Conservation (phyloP, 2,329 filamentous ascomycete genomes). For the Periglandula ipomoeae region DNA sequence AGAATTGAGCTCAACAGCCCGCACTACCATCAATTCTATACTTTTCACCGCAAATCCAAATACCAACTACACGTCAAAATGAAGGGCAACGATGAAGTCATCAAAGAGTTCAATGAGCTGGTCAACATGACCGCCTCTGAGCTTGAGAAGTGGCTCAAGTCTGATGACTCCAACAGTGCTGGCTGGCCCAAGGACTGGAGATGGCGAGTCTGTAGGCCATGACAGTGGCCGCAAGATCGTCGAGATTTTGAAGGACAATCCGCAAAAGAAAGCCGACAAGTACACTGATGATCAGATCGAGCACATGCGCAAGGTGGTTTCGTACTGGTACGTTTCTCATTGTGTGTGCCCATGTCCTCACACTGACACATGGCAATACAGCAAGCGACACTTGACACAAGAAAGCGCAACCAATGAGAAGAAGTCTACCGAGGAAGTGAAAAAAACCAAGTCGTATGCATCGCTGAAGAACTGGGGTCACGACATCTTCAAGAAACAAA, state of each 20-base stretch:
- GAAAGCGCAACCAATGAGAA: conserved; percentile 49
- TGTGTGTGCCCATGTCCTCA: neutral
- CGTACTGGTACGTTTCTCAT: conserved; percentile 39
- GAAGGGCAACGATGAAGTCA: conserved; percentile 20
- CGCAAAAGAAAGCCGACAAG: conserved; percentile 42
- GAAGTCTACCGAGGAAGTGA: conserved; percentile 34
- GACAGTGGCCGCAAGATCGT: conserved; percentile 55
- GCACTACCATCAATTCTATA: neutral
- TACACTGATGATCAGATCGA: conserved; percentile 47
- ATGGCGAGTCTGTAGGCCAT: conserved; percentile 55
- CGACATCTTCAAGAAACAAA: conserved; percentile 36
- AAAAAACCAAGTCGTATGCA: conserved; percentile 44
- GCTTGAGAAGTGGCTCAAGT: conserved; percentile 52
- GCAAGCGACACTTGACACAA: conserved; percentile 56
- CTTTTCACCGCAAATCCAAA: neutral
- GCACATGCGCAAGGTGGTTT: conserved; percentile 55
- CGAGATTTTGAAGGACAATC: conserved; percentile 53
- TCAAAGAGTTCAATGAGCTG: conserved; percentile 54
- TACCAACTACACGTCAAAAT: conserved; percentile 6
- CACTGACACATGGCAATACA: conserved; percentile 7
- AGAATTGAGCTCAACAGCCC: neutral
- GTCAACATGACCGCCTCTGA: conserved; percentile 58
- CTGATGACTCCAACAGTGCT: conserved; percentile 45
- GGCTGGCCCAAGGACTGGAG: conserved; percentile 52
- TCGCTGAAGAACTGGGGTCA: conserved; percentile 56